Conservation (phyloP, 2,329 filamentous ascomycete species). For the Didymella exigua region DNA sequence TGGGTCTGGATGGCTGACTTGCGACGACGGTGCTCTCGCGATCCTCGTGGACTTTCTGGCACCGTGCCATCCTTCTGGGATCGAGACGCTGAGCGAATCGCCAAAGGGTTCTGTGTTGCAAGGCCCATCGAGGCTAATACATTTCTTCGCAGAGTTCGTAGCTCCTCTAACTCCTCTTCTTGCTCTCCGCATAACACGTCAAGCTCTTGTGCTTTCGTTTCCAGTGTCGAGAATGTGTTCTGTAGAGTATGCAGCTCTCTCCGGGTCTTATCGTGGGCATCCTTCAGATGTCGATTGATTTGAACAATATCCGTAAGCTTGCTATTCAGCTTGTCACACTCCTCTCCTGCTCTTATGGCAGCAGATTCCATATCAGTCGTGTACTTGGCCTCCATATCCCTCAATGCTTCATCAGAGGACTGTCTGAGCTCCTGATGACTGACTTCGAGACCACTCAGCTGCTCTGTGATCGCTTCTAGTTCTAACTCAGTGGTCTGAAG, state of each 20-base stretch:
- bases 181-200: constrained; percentile 35
- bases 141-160: constrained; percentile 32
- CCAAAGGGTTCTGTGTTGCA: constrained; percentile 19
- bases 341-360: constrained; percentile 18
- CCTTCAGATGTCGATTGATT: constrained; percentile 5
- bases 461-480: constrained; percentile 18
- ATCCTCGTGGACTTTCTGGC: constrained; percentile 18
- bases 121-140: constrained; percentile 35
- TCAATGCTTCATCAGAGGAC: constrained; percentile 25
- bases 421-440: constrained; percentile 27
- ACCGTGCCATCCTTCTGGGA: constrained; percentile 17
- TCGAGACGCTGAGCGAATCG: constrained; percentile 18
- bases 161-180: constrained; percentile 37
- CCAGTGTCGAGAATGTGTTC: constrained; percentile 23
- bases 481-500: constrained; percentile 28
- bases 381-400: constrained; percentile 25
- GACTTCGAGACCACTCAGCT: constrained; percentile 26
- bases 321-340: constrained; percentile 22
- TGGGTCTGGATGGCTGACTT: constrained; percentile 27
- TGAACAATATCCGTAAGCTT: constrained; percentile 25
- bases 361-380: constrained; percentile 23
- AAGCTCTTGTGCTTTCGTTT: constrained; percentile 33
- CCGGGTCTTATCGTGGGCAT: constrained; percentile 22
- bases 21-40: constrained; percentile 30
- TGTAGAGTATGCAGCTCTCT: constrained; percentile 26